phyloP scores from a whole-genome alignment of 192 early-diverging fungal species.

The Coemansia sp. region DNA sequence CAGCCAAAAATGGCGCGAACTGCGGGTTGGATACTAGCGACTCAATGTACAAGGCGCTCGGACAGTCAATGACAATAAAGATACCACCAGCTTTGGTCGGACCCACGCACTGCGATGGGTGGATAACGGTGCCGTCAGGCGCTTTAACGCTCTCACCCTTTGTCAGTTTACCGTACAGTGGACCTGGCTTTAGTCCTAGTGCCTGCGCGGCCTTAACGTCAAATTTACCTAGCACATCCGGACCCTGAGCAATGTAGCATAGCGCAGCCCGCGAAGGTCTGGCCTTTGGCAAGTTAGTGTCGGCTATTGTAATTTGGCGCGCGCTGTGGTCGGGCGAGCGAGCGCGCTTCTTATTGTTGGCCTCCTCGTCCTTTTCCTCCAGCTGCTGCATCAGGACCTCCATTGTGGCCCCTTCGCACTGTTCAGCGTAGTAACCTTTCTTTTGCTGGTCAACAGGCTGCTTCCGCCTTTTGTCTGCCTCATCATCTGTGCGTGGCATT shows the following conservation, averaged over 20 bases:
- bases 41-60: constrained; percentile 59
- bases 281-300: constrained; percentile 42
- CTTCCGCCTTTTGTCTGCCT: constrained; percentile 12
- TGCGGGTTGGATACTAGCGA: constrained; percentile 46
- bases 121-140: constrained; percentile 67
- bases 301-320: constrained; percentile 16
- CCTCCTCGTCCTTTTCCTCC: constrained; percentile 35
- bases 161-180: constrained; percentile 61
- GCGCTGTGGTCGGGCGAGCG: constrained; percentile 25
- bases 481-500: constrained; percentile 16
- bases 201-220: constrained; percentile 64
- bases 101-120: constrained; percentile 71
- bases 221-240: constrained; percentile 80
- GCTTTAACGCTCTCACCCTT: constrained; percentile 63
- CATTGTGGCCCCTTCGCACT: constrained; percentile 34
- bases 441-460: constrained; percentile 27
- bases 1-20: constrained; percentile 50
- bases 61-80: constrained; percentile 74
- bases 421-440: constrained; percentile 31
- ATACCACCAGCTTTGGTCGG: constrained; percentile 63
- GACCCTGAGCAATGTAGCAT: constrained; percentile 77
- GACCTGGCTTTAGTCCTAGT: constrained; percentile 73
- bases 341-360: constrained; percentile 34
- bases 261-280: constrained; percentile 58
- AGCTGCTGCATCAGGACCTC: constrained; percentile 37